Base-by-base conservation (phyloP, 2,329 filamentous ascomycete genomes). In the Pestalotiopsis sp. region DNA sequence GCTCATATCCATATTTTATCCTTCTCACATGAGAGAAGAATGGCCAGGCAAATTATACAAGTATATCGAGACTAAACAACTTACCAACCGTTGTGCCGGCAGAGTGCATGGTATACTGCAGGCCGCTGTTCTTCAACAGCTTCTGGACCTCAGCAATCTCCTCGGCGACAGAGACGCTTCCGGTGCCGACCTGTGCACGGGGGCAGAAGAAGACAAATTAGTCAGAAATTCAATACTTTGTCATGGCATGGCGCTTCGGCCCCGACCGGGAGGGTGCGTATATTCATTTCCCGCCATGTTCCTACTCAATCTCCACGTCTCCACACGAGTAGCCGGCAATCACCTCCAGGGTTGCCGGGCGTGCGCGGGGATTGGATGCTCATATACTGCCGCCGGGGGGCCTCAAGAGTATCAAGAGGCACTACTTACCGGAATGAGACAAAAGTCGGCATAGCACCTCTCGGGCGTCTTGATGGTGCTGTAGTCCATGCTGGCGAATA, bases 81-180 rank as follows among this genome's bases (percentile, higher is more conserved):
- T 69, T 84, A 96, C 94, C 94, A 67, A 98, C 88, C 0, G 95
- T 98, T 0, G 95, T 98, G 13, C 95, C 96, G 2, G 94, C 95
- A 31, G 93, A 95, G 82, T 98, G 95, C 93, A 98, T 96, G 61
- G 88, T 90, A 78, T 95, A 95, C 72, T 89, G 91, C 71, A 98
- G 80, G 2, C 94, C 94, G 74, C 92, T 96, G 66, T 88, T 90
- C 80, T 92, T 90, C 75, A 99, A 87, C 45, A 98, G 86, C 68
- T 91, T 90, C 83, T 98, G 95, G 49, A 98, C 94, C 71, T 92
- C 91, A 41, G 95, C 95, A 38, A 99, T 90, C 78, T 98, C 93
- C 73, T 91, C 89, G 4, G 93, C 92, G 17, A 95, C 92, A 2
- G 93, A 94, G 65, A 89, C 86, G 56, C 82, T 90, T 63, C 89